phyloP scores from a whole-genome alignment of 2,329 filamentous ascomycete genomes.

The Pochonia chlamydosporia region DNA sequence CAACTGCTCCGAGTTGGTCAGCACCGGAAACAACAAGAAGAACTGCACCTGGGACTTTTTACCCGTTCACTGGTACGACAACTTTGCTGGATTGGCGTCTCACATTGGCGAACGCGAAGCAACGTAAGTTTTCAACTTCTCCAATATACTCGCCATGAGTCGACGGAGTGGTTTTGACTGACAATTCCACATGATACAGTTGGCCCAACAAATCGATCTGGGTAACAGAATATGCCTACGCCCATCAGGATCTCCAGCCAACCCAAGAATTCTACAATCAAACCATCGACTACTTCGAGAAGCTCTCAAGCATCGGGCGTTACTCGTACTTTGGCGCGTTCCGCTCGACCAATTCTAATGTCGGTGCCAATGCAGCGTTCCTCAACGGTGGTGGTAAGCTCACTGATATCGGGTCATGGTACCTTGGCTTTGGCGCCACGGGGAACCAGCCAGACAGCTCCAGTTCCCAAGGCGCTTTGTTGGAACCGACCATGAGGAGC shows the following conservation, averaged over 20 bases:
- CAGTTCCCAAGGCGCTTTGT: slow-evolving; percentile 9
- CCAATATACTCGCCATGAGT: neutral
- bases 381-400: slow-evolving; percentile 61
- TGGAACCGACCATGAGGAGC: neutral
- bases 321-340: slow-evolving; percentile 78
- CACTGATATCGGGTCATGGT: slow-evolving; percentile 73
- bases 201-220: slow-evolving; percentile 61
- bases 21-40: slow-evolving; percentile 23
- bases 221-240: slow-evolving; percentile 71
- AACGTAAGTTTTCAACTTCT: slow-evolving; percentile 22
- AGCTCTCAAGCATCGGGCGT: slow-evolving; percentile 46
- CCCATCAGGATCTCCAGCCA: slow-evolving; percentile 46
- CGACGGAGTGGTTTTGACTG: neutral
- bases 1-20: slow-evolving; percentile 57
- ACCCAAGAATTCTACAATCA: slow-evolving; percentile 65
- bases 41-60: slow-evolving; percentile 60
- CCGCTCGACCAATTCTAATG: slow-evolving; percentile 62
- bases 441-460: slow-evolving; percentile 33
- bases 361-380: slow-evolving; percentile 68
- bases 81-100: slow-evolving; percentile 61
- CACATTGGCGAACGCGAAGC: slow-evolving; percentile 51
- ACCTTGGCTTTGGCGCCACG: slow-evolving; percentile 53
- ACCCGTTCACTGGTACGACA: slow-evolving; percentile 63
- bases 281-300: slow-evolving; percentile 61
- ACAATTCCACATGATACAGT: slow-evolving; percentile 22